Evolutionary conservation across 768 basidiomycete genomes (phyloP).

Genomic region (Pleurotus djamor): DNA sequence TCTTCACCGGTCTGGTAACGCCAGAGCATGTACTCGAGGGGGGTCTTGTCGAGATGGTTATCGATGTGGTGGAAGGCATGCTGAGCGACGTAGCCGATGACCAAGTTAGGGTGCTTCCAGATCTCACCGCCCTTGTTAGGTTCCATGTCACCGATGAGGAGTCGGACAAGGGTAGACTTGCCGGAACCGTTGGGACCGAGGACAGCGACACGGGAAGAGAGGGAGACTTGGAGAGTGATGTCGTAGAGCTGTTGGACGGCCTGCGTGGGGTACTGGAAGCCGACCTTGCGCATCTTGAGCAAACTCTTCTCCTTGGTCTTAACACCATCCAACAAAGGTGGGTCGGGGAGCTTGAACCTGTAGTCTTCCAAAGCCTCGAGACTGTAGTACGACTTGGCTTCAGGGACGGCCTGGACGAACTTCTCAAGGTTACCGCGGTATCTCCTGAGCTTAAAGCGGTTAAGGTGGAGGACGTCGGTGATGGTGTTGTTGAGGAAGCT

Average conservation of each 20-base stretch:
- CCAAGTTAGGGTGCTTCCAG: conserved; percentile 99
- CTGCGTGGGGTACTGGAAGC: conserved; percentile 93
- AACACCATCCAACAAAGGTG: conserved; percentile 97
- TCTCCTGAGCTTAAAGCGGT: conserved; percentile 96
- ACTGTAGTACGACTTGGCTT: conserved; percentile 97
- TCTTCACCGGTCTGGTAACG: conserved; percentile 99
- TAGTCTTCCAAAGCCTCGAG: conserved; percentile 96
- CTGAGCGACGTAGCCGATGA: conserved; percentile 98
- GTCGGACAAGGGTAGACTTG: conserved; percentile 95
- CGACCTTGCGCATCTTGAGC: conserved; percentile 96
- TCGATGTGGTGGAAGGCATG: conserved; percentile 99
- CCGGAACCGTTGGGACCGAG: conserved; percentile 99
- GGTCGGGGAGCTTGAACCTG: conserved; percentile 97
- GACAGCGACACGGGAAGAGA: conserved; percentile 97
- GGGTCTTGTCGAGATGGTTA: conserved; percentile 97
- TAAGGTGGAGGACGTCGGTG: conserved; percentile 95
- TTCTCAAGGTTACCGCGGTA: conserved; percentile 95
- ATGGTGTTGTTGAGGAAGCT: conserved; percentile 97
- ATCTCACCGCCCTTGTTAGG: conserved; percentile 95
- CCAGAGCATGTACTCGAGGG: conserved; percentile 99
- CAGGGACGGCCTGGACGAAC: conserved; percentile 92
- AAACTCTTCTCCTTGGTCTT: conserved; percentile 99
- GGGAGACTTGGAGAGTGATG: conserved; percentile 94
- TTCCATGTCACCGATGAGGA: conserved; percentile 96
- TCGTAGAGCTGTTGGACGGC: conserved; percentile 89